Evolutionary conservation across 164 flowering plant species (phyloP).

Genomic region (Nymphaea thermarum): DNA sequence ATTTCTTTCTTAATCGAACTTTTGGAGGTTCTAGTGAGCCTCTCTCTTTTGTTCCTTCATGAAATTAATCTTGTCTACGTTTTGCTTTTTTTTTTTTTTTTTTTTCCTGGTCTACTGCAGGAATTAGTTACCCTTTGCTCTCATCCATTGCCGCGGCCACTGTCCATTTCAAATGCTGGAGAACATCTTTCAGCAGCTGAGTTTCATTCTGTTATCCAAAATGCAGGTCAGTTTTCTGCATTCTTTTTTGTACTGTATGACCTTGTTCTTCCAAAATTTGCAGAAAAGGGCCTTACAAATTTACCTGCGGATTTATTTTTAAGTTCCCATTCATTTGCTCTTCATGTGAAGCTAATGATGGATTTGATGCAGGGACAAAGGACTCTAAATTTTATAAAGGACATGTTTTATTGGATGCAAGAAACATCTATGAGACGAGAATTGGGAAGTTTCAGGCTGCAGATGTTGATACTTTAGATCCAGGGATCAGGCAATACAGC

Average conservation of each 20-base stretch:
- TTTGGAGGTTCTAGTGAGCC: too few relatives aligned
- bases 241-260: too few relatives aligned
- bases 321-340: too few relatives aligned
- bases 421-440: constrained; percentile 92
- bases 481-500: constrained; percentile 85
- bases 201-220: constrained; percentile 72
- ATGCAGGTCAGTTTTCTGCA: constrained; percentile 32
- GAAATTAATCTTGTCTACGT: background rate
- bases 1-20: background rate
- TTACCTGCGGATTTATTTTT: too few relatives aligned
- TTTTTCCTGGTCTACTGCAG: constrained; percentile 21
- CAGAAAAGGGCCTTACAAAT: too few relatives aligned
- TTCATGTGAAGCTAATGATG: too few relatives aligned
- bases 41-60: background rate
- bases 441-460: constrained; percentile 75
- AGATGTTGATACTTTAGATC: constrained; percentile 74
- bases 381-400: constrained; percentile 11
- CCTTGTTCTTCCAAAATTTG: too few relatives aligned
- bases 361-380: constrained; percentile 2
- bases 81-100: too few relatives aligned
- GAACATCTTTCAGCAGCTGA: constrained; percentile 75
- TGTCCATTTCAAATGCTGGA: constrained; percentile 69
- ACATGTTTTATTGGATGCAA: constrained; percentile 73
- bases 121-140: constrained; percentile 81
- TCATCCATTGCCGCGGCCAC: constrained; percentile 51